Percentiles rank a stretch among this genome's conserved stretches.
Evolutionary conservation across 495 filamentous ascomycete genomes (phyloP).

Genomic region (Pseudevernia furfuracea): DNA sequence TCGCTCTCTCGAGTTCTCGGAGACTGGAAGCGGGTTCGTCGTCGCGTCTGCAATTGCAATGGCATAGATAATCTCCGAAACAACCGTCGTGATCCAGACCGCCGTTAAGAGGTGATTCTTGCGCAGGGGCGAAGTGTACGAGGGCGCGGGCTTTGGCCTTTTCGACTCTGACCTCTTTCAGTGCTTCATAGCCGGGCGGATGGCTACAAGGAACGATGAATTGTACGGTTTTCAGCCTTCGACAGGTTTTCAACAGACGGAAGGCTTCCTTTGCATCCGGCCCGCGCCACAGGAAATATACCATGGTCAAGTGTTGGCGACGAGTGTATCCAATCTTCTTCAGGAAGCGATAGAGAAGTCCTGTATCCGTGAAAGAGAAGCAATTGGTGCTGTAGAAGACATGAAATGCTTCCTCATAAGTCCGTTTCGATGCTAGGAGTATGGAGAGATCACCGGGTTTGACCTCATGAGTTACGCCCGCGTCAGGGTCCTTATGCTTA

Average conservation of each 20-base stretch:
- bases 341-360: constrained; percentile 23
- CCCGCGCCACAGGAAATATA: constrained; percentile 18
- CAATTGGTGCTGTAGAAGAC: constrained; percentile 31
- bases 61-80: neutral
- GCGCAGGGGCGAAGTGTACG: neutral
- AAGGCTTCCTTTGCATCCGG: constrained; percentile 11
- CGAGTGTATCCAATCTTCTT: constrained; percentile 18
- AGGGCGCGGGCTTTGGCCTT: neutral
- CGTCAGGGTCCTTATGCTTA: neutral
- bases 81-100: neutral
- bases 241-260: constrained; percentile 11
- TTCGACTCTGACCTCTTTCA: constrained; percentile 11
- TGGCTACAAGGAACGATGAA: constrained; percentile 7
- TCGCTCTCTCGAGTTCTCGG: constrained; percentile 9
- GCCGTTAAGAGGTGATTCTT: neutral
- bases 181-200: constrained; percentile 10
- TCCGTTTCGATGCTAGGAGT: constrained; percentile 25
- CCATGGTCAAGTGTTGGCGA: constrained; percentile 20
- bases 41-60: neutral
- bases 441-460: constrained; percentile 22
- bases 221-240: constrained; percentile 2
- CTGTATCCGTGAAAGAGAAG: constrained; percentile 28
- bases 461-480: neutral
- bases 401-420: constrained; percentile 27
- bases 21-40: neutral